phyloP scores from a whole-genome alignment of 768 basidiomycete species.

The Amanita jacksonii region DNA sequence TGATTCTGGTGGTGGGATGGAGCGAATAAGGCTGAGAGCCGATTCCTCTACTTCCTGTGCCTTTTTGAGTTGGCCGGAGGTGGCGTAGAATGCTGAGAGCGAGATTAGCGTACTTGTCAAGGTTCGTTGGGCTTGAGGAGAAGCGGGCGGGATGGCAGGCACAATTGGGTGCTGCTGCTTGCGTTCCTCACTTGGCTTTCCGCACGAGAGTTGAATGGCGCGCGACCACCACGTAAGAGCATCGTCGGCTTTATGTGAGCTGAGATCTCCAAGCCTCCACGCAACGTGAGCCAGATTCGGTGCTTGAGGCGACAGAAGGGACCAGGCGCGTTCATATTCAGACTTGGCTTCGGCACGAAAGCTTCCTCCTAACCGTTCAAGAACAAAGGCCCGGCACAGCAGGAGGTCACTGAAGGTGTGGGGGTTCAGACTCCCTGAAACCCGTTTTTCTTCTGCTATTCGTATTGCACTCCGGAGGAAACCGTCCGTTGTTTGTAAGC shows the following conservation, averaged over 20 bases:
- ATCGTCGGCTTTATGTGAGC: constrained; percentile 36
- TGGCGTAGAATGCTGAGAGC: constrained; percentile 63
- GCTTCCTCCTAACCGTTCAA: constrained; percentile 52
- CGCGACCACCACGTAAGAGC: constrained; percentile 64
- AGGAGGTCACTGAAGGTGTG: constrained; percentile 47
- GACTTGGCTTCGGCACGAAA: constrained; percentile 44
- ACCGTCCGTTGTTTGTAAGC: constrained; percentile 41
- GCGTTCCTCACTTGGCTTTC: constrained; percentile 11
- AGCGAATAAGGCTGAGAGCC: constrained; percentile 44
- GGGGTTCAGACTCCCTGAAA: constrained; percentile 33
- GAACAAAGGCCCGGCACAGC: constrained; percentile 39
- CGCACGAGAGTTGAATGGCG: constrained; percentile 38
- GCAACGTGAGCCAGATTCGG: constrained; percentile 45
- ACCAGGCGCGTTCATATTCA: constrained; percentile 53
- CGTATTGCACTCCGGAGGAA: constrained; percentile 42
- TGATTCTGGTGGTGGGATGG: constrained; percentile 38
- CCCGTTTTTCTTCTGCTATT: constrained; percentile 31
- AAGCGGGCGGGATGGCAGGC: constrained; percentile 34
- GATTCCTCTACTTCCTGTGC: constrained; percentile 50
- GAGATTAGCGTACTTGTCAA: constrained; percentile 55
- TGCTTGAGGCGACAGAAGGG: constrained; percentile 27
- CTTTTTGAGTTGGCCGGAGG: constrained; percentile 40
- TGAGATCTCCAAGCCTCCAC: constrained; percentile 59
- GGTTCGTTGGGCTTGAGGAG: constrained; percentile 56
- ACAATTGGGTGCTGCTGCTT: constrained; percentile 11